Conservation (phyloP, 2,329 filamentous ascomycete genomes). For the Rasamsonia emersonii region DNA sequence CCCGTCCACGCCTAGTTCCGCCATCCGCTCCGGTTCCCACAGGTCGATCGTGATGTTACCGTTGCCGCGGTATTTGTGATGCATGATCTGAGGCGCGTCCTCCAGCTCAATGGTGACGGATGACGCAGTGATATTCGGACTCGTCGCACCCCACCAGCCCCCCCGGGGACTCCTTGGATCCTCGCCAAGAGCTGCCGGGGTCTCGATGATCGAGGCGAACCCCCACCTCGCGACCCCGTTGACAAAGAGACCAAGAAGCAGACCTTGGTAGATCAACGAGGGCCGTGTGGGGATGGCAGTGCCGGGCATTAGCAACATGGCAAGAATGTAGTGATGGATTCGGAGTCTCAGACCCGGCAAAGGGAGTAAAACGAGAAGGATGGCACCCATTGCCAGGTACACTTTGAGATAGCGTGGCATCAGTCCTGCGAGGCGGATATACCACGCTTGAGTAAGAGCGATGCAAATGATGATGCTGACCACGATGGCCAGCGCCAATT, state of each 20-base stretch:
- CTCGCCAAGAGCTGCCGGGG: constrained; percentile 57
- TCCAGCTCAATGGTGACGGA: constrained; percentile 39
- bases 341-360: constrained; percentile 72
- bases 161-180: constrained; percentile 35
- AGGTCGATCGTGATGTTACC: constrained; percentile 39
- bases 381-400: constrained; percentile 59
- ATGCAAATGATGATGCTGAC: constrained; percentile 62
- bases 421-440: constrained; percentile 75
- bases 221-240: constrained; percentile 93
- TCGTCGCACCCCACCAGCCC: constrained; percentile 35
- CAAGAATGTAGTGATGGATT: constrained; percentile 92
- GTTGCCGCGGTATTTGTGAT: constrained; percentile 27
- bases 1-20: constrained; percentile 41
- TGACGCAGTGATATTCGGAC: constrained; percentile 45
- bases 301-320: constrained; percentile 75
- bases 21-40: constrained; percentile 34
- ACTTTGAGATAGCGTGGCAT: constrained; percentile 69
- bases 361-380: constrained; percentile 61
- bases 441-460: constrained; percentile 68
- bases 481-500: constrained; percentile 70
- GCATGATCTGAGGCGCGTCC: constrained; percentile 12
- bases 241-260: constrained; percentile 84
- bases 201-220: constrained; percentile 82
- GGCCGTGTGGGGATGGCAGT: constrained; percentile 83
- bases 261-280: constrained; percentile 76